phyloP scores from a whole-genome alignment of 2,329 filamentous ascomycete species.

The Tolypocladium tundrense region DNA sequence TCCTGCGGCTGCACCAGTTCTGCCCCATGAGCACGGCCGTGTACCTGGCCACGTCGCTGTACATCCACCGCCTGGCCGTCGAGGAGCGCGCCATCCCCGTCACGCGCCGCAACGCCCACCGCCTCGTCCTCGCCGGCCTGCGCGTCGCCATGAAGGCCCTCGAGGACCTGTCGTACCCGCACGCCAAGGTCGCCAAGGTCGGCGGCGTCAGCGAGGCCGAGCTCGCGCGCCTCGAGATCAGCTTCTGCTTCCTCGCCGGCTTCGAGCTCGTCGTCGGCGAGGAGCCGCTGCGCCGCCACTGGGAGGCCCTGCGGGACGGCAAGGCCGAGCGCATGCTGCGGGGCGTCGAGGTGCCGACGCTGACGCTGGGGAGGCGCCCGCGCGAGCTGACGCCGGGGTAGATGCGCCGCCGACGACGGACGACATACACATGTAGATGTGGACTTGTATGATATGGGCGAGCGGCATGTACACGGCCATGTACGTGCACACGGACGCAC shows the following conservation, averaged over 20 bases:
- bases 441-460: not conserved
- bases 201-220: slow-evolving; percentile 79
- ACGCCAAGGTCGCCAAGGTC: slow-evolving; percentile 73
- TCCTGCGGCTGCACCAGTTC: slow-evolving; percentile 76
- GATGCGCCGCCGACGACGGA: not conserved
- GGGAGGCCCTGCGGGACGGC: slow-evolving; percentile 19
- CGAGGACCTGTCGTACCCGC: slow-evolving; percentile 85
- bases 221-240: slow-evolving; percentile 77
- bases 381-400: slow-evolving; percentile 2
- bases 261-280: slow-evolving; percentile 60
- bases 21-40: slow-evolving; percentile 92
- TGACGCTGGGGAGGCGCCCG: slow-evolving; percentile 13
- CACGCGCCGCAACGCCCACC: slow-evolving; percentile 75
- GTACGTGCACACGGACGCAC: not conserved
- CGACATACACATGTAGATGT: not conserved
- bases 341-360: slow-evolving; percentile 15
- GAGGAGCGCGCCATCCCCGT: slow-evolving; percentile 70
- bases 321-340: slow-evolving; percentile 14
- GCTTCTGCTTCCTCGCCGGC: slow-evolving; percentile 76
- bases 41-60: slow-evolving; percentile 79
- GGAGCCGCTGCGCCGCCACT: slow-evolving; percentile 21
- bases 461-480: not conserved
- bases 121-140: slow-evolving; percentile 72
- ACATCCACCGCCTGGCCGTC: slow-evolving; percentile 75
- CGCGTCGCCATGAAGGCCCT: slow-evolving; percentile 87